These are phyloP conservation scores for baker's yeast (Saccharomyces cerevisiae) DNA, from an alignment of 805 yeast genomes.

Conservation along the genomic window DNA sequence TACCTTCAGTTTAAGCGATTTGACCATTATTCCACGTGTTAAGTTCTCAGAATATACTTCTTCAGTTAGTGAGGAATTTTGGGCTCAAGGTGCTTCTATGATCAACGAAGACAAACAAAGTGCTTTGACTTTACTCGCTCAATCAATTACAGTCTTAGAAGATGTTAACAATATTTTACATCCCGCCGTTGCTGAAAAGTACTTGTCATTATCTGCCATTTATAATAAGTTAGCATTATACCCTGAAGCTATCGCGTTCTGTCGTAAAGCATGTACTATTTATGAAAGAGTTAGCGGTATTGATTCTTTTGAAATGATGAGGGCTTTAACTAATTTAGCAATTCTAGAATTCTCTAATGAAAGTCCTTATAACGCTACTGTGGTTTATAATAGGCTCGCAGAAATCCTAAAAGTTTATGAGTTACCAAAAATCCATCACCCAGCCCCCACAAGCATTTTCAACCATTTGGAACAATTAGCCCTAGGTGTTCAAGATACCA, in stretches of 20 bases:
- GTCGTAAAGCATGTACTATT: slow-evolving; percentile 62
- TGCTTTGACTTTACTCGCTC: slow-evolving; percentile 58
- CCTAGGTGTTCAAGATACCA: slow-evolving; percentile 46
- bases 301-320: slow-evolving; percentile 69
- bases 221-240: slow-evolving; percentile 52
- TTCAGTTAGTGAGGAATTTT: slow-evolving; percentile 63
- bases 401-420: slow-evolving; percentile 28
- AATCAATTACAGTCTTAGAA: slow-evolving; percentile 65
- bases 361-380: slow-evolving; percentile 52
- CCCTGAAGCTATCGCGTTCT: slow-evolving; percentile 52
- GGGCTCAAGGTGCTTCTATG: slow-evolving; percentile 48
- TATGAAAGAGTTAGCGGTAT: slow-evolving; percentile 75
- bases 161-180: slow-evolving; percentile 79
- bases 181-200: slow-evolving; percentile 66
- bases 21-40: slow-evolving; percentile 67
- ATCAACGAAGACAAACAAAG: slow-evolving; percentile 38
- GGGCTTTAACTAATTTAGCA: slow-evolving; percentile 68
- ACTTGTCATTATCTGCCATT: slow-evolving; percentile 55
- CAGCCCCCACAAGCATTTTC: slow-evolving; percentile 57
- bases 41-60: slow-evolving; percentile 65
- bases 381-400: slow-evolving; percentile 52
- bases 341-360: slow-evolving; percentile 56
- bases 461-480: slow-evolving; percentile 44
- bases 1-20: slow-evolving; percentile 52
- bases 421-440: slow-evolving; percentile 59